Conservation (phyloP, 2,329 filamentous ascomycete genomes). For the Colletotrichum caudatum region DNA sequence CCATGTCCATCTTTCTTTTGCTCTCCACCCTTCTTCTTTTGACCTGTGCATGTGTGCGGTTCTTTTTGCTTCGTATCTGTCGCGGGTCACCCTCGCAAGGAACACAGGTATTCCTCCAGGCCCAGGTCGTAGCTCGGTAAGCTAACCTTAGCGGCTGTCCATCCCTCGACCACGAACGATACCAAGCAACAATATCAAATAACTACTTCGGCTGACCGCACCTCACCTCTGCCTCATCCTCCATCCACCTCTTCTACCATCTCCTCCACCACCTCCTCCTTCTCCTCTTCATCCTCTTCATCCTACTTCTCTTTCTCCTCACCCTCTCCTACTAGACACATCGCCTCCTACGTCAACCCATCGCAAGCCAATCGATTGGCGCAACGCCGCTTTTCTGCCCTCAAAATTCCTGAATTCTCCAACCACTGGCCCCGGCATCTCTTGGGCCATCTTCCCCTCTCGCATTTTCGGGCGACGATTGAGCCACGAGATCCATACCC, state of each 20-base stretch:
- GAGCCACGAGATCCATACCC: not conserved
- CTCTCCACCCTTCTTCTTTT: constrained; percentile 16
- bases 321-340: constrained; percentile 7
- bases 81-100: constrained; percentile 14
- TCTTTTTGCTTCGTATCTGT: not conserved
- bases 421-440: not conserved
- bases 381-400: constrained; percentile 17
- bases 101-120: constrained; percentile 5
- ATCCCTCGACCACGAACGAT: constrained; percentile 4
- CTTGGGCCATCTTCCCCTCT: constrained; percentile 9
- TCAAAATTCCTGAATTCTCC: constrained; percentile 11
- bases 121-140: not conserved
- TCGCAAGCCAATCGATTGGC: constrained; percentile 14
- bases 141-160: constrained; percentile 1
- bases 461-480: constrained; percentile 2
- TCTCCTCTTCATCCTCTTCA: not conserved
- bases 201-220: constrained; percentile 16
- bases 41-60: not conserved
- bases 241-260: constrained; percentile 12
- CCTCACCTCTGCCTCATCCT: constrained; percentile 4
- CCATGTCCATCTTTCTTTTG: constrained; percentile 20
- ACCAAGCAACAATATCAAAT: constrained; percentile 21
- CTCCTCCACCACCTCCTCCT: not conserved
- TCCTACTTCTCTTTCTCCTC: not conserved
- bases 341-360: constrained; percentile 9